Base-by-base conservation (phyloP, 1,284 basidiomycete species). In the Phellopilus nigrolimitatus region DNA sequence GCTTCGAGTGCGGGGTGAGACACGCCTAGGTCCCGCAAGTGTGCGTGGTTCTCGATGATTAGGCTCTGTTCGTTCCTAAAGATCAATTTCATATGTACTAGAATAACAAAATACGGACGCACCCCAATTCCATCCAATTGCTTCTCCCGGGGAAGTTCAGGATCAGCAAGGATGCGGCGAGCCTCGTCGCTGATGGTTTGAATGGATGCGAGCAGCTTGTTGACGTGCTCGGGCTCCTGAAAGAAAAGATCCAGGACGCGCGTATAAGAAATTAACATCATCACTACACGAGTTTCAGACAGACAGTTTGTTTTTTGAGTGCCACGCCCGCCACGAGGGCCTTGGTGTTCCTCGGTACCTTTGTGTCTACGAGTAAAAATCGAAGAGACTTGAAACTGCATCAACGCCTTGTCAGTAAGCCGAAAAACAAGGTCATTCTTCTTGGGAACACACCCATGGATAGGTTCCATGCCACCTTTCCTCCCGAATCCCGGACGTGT, bases 281-380 rank as follows among this genome's bases (percentile, higher is more conserved):
- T n/a, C n/a, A n/a, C n/a, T n/a, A n/a, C n/a, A n/a, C n/a, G n/a
- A n/a, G n/a, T n/a, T n/a, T n/a, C n/a, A n/a, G n/a, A 58, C 79
- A 63, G 59, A 88, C 86, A 57, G 78, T 71, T 12, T 71, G 64
- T 65, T 90, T 92, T 68, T 83, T 83, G 60, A 77, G 72, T 4
- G 79, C 80, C 22, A 99, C 97, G 33, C 84, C 84, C 3, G 92
- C 93, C 1, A 99, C 95, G 25, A 99, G 79, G 57, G 84, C 82
- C 71, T 98, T 99, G 4, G 97, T 98, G 67, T 98, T 90, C 57
- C 97, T 76, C 36, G 91, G 86, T 2, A 99, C 83, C 60, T 87
- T 85, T 17, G 95, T 95, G 69, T 99, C 92, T 44, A 92, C 95
- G 57, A 99, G 74, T 46, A 99, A 68, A 73, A 99, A 93, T 55